Base-by-base conservation (phyloP, 2,329 filamentous ascomycete species). In the Neurospora sp. region DNA sequence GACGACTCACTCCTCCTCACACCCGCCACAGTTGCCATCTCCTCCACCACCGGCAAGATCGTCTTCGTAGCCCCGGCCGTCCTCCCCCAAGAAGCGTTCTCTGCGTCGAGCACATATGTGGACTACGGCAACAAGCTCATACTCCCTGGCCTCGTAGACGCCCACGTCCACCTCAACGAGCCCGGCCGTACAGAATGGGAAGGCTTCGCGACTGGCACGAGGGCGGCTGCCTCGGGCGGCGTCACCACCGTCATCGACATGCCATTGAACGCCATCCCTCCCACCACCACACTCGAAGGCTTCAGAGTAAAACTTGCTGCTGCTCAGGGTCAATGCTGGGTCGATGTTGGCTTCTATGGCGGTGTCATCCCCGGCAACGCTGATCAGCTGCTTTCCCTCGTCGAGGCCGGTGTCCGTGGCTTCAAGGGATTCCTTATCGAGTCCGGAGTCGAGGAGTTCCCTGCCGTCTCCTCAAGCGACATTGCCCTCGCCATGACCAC, bases 381-480 rank as follows among this genome's bases (percentile, higher is more conserved):
- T 2, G 80, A 86, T 11, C 89, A 98, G 76, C 82, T 99, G 69
- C 88, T 92, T 75, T 90, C 89, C 0, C 84, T 99, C 4, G 91
- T 98, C 0, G 86, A 92, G 70, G 91, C 89, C 52, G 96, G 96
- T 69, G 95, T 98, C 11, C 86, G 94, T 73, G 96, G 96, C 12
- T 98, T 99, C 86, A 99, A 99, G 82, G 95, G 95, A 0, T 99
- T 99, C 80, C 81, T 99, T 75, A 98, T 98, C 78, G 93, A 98
- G 79, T 97, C 93, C 76, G 96, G 96, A 77, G 92, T 97, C 65
- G 93, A 97, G 65, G 96, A 99, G 78, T 99, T 99, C 79, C 96
- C 96, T 0, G 93, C 93, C 36, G 90, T 98, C n/a, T 91, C 91
- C 0, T 86, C 92, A 1, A 79, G 81, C 15, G 96, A 98, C 79